These are phyloP conservation scores for Magnolia sinica DNA, from an alignment of 164 flowering plant species.

Conservation along the genomic window DNA sequence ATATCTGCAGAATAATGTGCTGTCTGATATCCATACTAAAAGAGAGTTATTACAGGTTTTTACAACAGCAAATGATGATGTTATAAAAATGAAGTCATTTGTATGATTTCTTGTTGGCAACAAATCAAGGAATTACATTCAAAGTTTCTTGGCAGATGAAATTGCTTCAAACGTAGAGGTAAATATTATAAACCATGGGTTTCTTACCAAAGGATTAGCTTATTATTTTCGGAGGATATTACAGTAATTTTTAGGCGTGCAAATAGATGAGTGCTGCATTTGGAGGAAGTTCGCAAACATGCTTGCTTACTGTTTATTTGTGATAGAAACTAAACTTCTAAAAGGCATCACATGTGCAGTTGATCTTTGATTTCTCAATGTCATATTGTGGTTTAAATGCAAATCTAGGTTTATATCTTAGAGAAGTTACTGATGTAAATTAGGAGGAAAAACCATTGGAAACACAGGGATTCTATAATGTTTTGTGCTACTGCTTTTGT, in stretches of 20 bases:
- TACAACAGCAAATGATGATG: slow-evolving; percentile 2
- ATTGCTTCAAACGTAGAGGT: slow-evolving; percentile 11
- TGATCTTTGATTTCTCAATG: background rate
- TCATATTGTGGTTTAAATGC: background rate
- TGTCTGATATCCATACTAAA: background rate
- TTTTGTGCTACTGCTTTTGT: background rate
- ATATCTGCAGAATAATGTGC: background rate
- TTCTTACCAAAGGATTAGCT: background rate
- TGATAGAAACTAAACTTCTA: background rate
- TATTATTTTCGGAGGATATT: background rate
- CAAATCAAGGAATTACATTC: background rate
- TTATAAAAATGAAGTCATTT: slow-evolving; percentile 3
- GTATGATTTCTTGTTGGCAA: slow-evolving; percentile 1
- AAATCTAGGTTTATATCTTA: too few relatives aligned
- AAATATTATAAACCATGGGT: background rate
- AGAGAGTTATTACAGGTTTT: slow-evolving; percentile 6
- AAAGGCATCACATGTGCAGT: background rate
- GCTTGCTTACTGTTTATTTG: background rate
- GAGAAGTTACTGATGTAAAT: background rate
- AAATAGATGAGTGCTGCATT: background rate
- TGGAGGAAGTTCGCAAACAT: background rate
- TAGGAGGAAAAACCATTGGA: background rate
- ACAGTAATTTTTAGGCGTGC: background rate
- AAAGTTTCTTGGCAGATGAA: background rate
- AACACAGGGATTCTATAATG: background rate